phyloP scores from a whole-genome alignment of 345 rosid genomes.

The Ceriops decandra region DNA sequence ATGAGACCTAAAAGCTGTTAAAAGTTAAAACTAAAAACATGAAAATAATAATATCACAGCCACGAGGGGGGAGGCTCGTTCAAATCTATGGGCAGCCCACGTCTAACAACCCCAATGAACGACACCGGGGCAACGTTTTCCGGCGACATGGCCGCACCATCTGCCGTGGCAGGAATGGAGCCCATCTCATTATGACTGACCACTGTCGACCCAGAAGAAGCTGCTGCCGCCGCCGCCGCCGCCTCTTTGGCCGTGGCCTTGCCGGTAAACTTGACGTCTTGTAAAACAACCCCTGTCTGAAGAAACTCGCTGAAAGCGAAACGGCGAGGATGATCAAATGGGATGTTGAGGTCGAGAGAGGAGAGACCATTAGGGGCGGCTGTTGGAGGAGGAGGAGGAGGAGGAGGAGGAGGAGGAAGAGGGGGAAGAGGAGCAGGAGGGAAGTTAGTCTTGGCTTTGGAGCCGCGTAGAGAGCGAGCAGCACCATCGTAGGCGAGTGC shows the following conservation, averaged over 20 bases:
- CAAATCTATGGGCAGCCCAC: constrained; percentile 83
- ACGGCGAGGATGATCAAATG: constrained; percentile 26
- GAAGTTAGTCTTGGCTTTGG: constrained; percentile 89
- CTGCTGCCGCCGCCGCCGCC: too few species aligned
- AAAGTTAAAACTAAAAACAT: too few species aligned
- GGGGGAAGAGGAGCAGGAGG: constrained; percentile 39
- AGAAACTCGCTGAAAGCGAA: constrained; percentile 50
- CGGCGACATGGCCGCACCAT: constrained; percentile 19
- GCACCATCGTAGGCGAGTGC: constrained; percentile 96
- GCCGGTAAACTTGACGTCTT: constrained; percentile 33
- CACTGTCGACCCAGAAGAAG: constrained; percentile 19
- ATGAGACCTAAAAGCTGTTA: too few species aligned
- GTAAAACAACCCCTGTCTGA: constrained; percentile 50
- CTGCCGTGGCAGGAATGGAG: neutral
- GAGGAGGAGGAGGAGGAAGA: constrained; percentile 44
- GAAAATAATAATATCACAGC: constrained; percentile 38
- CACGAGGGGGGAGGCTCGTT: constrained; percentile 96
- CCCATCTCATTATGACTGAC: constrained; percentile 6
- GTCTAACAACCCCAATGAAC: constrained; percentile 46
- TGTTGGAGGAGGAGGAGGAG: constrained; percentile 28
- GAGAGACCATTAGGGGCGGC: constrained; percentile 14
- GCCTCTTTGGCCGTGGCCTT: neutral
- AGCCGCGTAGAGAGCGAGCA: constrained; percentile 84
- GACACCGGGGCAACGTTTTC: constrained; percentile 30
- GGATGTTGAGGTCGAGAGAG: constrained; percentile 66